phyloP scores from a whole-genome alignment of 305 asterid species.

The Fraxinus latifolia region DNA sequence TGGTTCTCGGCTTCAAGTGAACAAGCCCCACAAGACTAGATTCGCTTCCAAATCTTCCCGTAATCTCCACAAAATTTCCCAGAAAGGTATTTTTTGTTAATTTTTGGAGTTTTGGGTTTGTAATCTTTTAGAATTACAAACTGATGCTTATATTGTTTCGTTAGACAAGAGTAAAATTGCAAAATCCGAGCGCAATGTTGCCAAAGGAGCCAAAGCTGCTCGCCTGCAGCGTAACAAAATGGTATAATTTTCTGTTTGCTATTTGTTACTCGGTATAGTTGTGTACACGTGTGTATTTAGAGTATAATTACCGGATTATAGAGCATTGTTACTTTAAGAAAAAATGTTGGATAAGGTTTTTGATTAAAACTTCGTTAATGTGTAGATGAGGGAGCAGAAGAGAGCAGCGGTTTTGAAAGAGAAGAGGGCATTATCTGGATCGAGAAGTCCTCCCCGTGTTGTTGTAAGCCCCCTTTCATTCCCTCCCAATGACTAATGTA shows the following conservation, averaged over 20 bases:
- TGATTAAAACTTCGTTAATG: slow-evolving; percentile 8
- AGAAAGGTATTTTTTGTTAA: slow-evolving; percentile 42
- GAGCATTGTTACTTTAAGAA: not conserved
- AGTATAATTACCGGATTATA: not conserved
- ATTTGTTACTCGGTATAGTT: not conserved
- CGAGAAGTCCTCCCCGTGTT: slow-evolving; percentile 81
- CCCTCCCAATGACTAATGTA: not conserved
- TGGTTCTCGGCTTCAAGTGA: slow-evolving; percentile 60
- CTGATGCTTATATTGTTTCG: not conserved
- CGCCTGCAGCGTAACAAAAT: slow-evolving; percentile 78
- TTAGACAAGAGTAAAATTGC: slow-evolving; percentile 54
- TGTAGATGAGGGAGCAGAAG: slow-evolving; percentile 57
- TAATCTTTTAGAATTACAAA: not conserved
- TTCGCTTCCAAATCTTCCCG: slow-evolving; percentile 85
- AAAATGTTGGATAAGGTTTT: not conserved
- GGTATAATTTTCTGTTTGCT: slow-evolving; percentile 32
- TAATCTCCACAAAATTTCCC: slow-evolving; percentile 70
- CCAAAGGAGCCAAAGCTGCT: slow-evolving; percentile 74
- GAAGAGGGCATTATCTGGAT: slow-evolving; percentile 69
- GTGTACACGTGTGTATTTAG: not conserved
- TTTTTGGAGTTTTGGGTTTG: not conserved
- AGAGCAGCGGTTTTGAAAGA: slow-evolving; percentile 55
- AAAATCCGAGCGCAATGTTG: slow-evolving; percentile 50
- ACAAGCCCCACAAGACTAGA: slow-evolving; percentile 75
- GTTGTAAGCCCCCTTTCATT: slow-evolving; percentile 46